Conservation (phyloP, 75 land plant species). For the Ceratopteris richardii region DNA sequence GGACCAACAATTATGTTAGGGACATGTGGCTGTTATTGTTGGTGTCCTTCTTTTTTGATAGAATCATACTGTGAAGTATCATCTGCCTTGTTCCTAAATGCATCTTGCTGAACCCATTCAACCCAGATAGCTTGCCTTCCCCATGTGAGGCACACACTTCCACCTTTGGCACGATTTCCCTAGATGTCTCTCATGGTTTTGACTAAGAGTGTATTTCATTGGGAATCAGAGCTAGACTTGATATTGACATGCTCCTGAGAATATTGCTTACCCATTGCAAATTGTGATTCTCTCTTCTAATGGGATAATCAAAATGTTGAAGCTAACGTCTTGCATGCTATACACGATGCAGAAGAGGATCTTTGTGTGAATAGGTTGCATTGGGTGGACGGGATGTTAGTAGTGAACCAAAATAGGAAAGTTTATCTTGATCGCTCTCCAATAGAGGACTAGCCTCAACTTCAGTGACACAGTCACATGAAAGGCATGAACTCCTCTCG, state of each 20-base stretch:
- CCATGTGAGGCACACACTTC: neutral
- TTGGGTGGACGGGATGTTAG: constrained; percentile 47
- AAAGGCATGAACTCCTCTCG: constrained; percentile 76
- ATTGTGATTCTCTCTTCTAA: too few relatives aligned
- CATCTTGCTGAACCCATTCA: neutral
- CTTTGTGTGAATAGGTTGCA: constrained; percentile 55
- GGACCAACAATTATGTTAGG: neutral
- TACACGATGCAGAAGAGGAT: constrained; percentile 50
- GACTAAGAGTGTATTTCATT: too few relatives aligned
- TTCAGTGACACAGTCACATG: constrained; percentile 88
- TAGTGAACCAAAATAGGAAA: constrained; percentile 40
- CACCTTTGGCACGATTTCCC: too few relatives aligned
- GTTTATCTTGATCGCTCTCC: constrained; percentile 59
- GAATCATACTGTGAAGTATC: neutral
- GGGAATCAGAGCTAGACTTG: too few relatives aligned
- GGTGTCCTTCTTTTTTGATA: neutral
- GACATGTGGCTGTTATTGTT: neutral
- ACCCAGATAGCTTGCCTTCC: neutral
- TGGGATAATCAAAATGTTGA: constrained; percentile 34
- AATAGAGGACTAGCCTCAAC: constrained; percentile 58
- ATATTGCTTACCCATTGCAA: too few relatives aligned
- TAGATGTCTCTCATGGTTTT: too few relatives aligned
- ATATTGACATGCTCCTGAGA: too few relatives aligned
- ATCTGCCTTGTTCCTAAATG: neutral
- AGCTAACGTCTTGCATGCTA: constrained; percentile 66